Base-by-base conservation (phyloP, 352 stramenopile genomes). In the Bremia lactucae region DNA sequence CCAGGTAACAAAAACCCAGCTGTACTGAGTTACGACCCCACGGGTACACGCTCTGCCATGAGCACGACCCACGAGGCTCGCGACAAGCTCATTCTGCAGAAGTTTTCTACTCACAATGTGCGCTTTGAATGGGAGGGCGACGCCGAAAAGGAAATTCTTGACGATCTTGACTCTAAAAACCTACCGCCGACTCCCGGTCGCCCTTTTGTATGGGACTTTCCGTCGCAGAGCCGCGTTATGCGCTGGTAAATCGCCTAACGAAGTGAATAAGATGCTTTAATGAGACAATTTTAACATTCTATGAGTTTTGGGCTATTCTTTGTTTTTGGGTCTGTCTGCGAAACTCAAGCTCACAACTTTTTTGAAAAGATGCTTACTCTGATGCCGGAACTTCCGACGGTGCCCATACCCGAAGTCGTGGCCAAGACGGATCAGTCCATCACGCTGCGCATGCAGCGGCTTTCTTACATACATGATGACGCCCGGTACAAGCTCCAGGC, bases 1-100 rank as follows among this genome's bases (percentile, higher is more conserved):
- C 75, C 75, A 26, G 78, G 78, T 33, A 90, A 90, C 72, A 87
- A 90, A 59, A 91, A 87, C 66, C 77, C 82, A 52, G 82, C 82
- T 8, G 82, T 94, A 53, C 52, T 91, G 31, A 49, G 57, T 21
- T 94, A 91, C 51, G 82, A 94, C 46, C 68, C 79, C 21, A 87
- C 77, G 21, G 79, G 79, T 46, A 94, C 82, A 28, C 77, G 82
- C 39, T 92, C 82, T 18, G 82, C 82, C 47, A 94, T 94, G 82
- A 69, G 47, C 18, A 87, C 80, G 20, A 90, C 82, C 6, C 72
- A 86, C 53, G 79, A 75, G 50, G 73, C 69, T 19, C 70, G 72
- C 15, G 73, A 89, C 53, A 63, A 77, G 46, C 53, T 89, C 42
- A 83, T 89, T 44, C 14, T 83, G 60, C 62, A 70, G 43, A 64